These are phyloP conservation scores for Plasmodium vivax DNA, from an alignment of 169 alveolate species.

Conservation along the genomic window DNA sequence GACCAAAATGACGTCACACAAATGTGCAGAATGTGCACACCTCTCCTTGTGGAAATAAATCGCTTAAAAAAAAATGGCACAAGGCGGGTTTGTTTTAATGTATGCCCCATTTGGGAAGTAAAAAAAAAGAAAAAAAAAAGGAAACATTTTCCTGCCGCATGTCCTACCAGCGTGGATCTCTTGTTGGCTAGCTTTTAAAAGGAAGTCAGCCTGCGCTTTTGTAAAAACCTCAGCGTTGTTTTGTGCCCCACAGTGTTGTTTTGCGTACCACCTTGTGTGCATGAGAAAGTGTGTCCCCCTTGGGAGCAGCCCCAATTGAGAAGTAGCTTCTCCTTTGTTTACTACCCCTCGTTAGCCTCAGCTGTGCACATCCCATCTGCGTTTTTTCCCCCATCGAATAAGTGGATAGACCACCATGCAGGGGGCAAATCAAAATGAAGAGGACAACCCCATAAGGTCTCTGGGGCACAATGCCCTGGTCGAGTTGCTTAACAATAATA, in stretches of 20 bases:
- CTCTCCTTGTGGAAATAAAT: not conserved
- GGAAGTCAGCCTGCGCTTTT: not conserved
- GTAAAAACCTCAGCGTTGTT: not conserved
- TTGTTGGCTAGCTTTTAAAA: not conserved
- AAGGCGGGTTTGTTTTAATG: not conserved
- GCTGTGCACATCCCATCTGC: not conserved
- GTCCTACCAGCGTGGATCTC: not conserved
- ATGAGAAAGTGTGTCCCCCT: not conserved
- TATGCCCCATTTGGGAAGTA: not conserved
- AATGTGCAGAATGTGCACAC: not conserved
- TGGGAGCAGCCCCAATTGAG: not conserved
- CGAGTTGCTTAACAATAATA: conserved; percentile 9
- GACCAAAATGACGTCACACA: not conserved
- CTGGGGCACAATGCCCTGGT: conserved; percentile 36
- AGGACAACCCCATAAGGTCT: not conserved
- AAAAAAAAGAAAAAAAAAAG: not conserved
- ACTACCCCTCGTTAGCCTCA: not conserved
- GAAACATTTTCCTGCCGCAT: not conserved
- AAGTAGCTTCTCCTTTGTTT: not conserved
- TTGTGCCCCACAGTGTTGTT: not conserved
- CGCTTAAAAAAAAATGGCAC: not conserved
- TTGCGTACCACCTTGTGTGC: not conserved
- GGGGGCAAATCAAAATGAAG: not conserved
- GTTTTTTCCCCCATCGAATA: not conserved
- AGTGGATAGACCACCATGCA: not conserved